Evolutionary conservation across 1,139 yeast species (phyloP).

Genomic region (Taphrina confusa): DNA sequence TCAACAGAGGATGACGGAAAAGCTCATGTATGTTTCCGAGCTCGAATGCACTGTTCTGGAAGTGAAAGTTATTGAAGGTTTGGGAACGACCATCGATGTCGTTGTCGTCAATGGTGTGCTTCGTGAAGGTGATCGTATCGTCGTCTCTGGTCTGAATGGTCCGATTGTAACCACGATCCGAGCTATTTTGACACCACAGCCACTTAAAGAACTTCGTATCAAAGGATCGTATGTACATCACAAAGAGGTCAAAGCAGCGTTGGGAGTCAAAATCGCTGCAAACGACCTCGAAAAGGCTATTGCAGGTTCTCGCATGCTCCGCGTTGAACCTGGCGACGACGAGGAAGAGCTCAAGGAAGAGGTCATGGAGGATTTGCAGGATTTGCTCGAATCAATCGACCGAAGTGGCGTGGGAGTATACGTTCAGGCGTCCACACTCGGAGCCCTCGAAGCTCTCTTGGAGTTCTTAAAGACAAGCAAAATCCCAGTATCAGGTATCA

Average conservation of each 20-base stretch:
- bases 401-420: conserved; percentile 94
- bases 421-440: conserved; percentile 97
- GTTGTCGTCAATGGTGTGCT: conserved; percentile 92
- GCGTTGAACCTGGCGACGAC: conserved; percentile 95
- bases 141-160: conserved; percentile 96
- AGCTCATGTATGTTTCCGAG: conserved; percentile 90
- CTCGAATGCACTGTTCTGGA: conserved; percentile 96
- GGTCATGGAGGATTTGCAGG: conserved; percentile 97
- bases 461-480: conserved; percentile 98
- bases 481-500: conserved; percentile 83
- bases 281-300: conserved; percentile 97
- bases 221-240: conserved; percentile 77
- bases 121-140: conserved; percentile 92
- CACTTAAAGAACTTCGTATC: conserved; percentile 90
- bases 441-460: conserved; percentile 93
- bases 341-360: conserved; percentile 98
- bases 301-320: conserved; percentile 94
- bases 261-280: conserved; percentile 98
- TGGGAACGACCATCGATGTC: conserved; percentile 98
- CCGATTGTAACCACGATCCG: conserved; percentile 97
- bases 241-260: conserved; percentile 97
- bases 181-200: conserved; percentile 96
- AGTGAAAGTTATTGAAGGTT: conserved; percentile 98
- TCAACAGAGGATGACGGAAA: conserved; percentile 98
- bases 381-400: conserved; percentile 90